Conservation (phyloP, 2,329 filamentous ascomycete species). For the Penicillium sp. region DNA sequence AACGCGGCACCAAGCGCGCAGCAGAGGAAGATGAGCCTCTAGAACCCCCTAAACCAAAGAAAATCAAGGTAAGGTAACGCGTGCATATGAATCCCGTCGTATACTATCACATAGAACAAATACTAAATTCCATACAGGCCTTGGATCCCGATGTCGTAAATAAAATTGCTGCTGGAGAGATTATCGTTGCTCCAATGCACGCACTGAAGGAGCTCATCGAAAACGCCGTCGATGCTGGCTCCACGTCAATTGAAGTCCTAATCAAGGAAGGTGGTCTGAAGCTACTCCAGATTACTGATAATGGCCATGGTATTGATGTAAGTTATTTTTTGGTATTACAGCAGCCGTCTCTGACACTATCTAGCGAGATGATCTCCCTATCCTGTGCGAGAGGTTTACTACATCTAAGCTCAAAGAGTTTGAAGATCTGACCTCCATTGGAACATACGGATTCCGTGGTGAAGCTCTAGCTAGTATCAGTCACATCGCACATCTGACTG, state of each 20-base stretch:
- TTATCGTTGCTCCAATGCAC: constrained; percentile 95
- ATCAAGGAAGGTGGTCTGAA: constrained; percentile 96
- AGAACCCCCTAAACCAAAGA: constrained; percentile 45
- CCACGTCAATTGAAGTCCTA: constrained; percentile 83
- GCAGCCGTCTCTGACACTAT: constrained; percentile 11
- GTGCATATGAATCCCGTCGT: background rate
- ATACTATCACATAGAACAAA: constrained; percentile 1
- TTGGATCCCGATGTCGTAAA: constrained; percentile 92
- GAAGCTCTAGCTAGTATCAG: constrained; percentile 97
- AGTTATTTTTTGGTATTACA: constrained; percentile 28
- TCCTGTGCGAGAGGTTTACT: constrained; percentile 93
- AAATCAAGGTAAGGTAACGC: constrained; percentile 42
- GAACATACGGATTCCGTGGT: constrained; percentile 95
- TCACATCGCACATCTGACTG: constrained; percentile 92
- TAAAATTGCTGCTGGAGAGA: constrained; percentile 97
- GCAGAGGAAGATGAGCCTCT: constrained; percentile 45
- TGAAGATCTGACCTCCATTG: constrained; percentile 85
- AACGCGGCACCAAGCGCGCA: constrained; percentile 51
- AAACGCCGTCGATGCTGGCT: constrained; percentile 95
- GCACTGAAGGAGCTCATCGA: constrained; percentile 96
- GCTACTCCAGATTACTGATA: constrained; percentile 93
- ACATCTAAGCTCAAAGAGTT: constrained; percentile 94
- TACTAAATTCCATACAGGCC: constrained; percentile 55
- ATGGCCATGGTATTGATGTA: constrained; percentile 92
- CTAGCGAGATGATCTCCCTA: constrained; percentile 84